Percentiles rank a stretch among this genome's conserved stretches.
phyloP scores from a whole-genome alignment of 345 rosid genomes.

The Corchorus olitorius region DNA sequence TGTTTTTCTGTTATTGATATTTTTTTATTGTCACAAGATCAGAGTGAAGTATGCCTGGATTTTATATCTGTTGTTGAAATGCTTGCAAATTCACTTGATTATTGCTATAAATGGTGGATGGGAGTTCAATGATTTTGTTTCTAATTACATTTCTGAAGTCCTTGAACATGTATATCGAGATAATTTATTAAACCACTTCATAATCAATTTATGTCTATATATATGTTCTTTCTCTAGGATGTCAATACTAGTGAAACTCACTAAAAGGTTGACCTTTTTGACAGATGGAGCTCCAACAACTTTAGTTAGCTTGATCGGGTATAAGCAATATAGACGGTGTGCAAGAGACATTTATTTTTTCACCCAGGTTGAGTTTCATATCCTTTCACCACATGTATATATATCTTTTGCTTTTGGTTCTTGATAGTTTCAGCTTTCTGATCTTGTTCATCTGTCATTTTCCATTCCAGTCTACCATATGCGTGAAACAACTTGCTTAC shows the following conservation, averaged over 20 bases:
- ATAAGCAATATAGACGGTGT: slow-evolving; percentile 87
- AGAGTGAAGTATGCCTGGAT: slow-evolving; percentile 1
- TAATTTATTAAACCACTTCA: background rate
- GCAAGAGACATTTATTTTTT: slow-evolving; percentile 92
- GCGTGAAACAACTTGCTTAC: slow-evolving; percentile 89
- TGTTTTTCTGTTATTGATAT: slow-evolving; percentile 1
- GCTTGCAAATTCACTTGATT: slow-evolving; percentile 12
- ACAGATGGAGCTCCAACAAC: slow-evolving; percentile 92
- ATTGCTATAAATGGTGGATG: background rate
- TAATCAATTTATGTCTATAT: background rate
- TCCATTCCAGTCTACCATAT: slow-evolving; percentile 73
- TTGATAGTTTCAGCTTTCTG: background rate
- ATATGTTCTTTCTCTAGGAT: background rate
- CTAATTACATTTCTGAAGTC: too few species aligned
- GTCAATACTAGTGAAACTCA: background rate
- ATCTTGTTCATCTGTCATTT: background rate
- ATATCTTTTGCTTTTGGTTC: background rate
- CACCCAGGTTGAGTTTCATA: slow-evolving; percentile 66
- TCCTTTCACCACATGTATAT: background rate
- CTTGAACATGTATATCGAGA: background rate
- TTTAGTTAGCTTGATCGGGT: slow-evolving; percentile 89
- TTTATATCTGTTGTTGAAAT: background rate
- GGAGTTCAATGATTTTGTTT: too few species aligned
- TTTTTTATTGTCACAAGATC: background rate
- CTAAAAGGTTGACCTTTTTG: slow-evolving; percentile 17